These are phyloP conservation scores for Cyphellophora attinorum DNA, from an alignment of 2,329 filamentous ascomycete genomes.

Conservation along the genomic window DNA sequence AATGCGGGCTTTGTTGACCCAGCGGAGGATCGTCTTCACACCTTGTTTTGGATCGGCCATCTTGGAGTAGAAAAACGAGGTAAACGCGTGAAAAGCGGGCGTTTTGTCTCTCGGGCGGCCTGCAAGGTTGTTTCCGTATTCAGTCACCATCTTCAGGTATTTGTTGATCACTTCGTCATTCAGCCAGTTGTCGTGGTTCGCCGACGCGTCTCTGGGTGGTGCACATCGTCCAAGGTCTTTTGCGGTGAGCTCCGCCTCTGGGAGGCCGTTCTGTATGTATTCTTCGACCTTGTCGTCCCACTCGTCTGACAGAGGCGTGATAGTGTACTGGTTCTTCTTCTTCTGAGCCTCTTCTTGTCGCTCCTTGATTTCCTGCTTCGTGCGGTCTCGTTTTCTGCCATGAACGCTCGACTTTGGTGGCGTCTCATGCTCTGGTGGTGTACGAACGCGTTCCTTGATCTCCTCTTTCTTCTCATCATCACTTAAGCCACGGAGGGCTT, in stretches of 20 bases:
- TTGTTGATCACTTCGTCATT: conserved; percentile 39
- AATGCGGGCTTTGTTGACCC: conserved; percentile 38
- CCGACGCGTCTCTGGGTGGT: conserved; percentile 5
- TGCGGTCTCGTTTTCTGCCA: neutral
- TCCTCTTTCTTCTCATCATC: neutral
- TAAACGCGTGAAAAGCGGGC: conserved; percentile 34
- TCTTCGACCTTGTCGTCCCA: conserved; percentile 27
- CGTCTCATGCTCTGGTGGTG: neutral
- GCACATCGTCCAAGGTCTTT: conserved; percentile 17
- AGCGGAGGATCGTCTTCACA: conserved; percentile 29
- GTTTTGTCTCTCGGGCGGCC: conserved; percentile 17
- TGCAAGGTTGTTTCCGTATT: conserved; percentile 19
- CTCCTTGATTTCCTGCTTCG: neutral
- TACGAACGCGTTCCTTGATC: neutral
- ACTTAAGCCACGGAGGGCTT: neutral
- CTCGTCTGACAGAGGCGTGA: conserved; percentile 24
- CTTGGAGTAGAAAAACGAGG: conserved; percentile 35
- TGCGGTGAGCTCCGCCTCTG: too few species aligned
- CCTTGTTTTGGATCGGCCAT: conserved; percentile 28
- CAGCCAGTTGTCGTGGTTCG: conserved; percentile 25
- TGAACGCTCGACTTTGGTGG: neutral
- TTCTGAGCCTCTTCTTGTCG: neutral
- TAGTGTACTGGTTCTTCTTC: conserved; percentile 19
- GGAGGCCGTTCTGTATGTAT: too few species aligned
- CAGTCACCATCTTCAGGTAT: conserved; percentile 31